Evolutionary conservation across 805 yeast species (phyloP).

Genomic region (Ogataea pignaliae): DNA sequence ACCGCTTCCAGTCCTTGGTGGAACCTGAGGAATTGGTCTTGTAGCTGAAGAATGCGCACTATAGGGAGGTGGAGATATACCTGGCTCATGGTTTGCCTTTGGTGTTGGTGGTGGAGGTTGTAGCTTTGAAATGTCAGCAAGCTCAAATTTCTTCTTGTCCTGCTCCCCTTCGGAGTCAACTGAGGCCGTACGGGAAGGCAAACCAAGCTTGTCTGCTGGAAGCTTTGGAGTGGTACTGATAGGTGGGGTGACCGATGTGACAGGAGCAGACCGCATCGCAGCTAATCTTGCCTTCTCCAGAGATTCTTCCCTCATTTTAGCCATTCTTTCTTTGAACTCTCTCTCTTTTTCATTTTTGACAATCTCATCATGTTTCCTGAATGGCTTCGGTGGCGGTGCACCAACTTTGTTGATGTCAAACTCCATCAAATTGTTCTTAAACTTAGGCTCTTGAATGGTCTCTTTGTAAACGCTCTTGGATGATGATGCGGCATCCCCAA

Average conservation of each 20-base stretch:
- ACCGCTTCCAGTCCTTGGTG: neutral
- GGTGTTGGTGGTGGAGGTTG: constrained; percentile 27
- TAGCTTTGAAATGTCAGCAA: constrained; percentile 24
- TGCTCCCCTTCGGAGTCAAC: constrained; percentile 1
- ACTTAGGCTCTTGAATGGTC: constrained; percentile 23
- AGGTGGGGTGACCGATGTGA: constrained; percentile 5
- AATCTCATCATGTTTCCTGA: constrained; percentile 21
- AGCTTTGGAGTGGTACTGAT: neutral
- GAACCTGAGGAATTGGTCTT: constrained; percentile 2
- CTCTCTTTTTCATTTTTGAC: constrained; percentile 19
- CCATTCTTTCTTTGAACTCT: constrained; percentile 22
- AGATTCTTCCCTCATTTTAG: constrained; percentile 26
- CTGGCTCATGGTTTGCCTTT: constrained; percentile 3
- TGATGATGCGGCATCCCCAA: constrained; percentile 1
- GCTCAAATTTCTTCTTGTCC: constrained; percentile 17
- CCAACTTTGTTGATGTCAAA: constrained; percentile 36
- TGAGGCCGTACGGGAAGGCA: constrained; percentile 10
- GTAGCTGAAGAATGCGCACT: neutral
- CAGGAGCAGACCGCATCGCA: constrained; percentile 6
- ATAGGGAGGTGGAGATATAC: constrained; percentile 3
- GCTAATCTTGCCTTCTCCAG: constrained; percentile 21
- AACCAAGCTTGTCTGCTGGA: neutral
- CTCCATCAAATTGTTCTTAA: constrained; percentile 27
- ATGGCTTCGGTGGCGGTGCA: constrained; percentile 44
- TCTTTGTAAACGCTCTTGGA: constrained; percentile 6